phyloP scores from a whole-genome alignment of 768 basidiomycete species.

The Tricholoma flavovirens region DNA sequence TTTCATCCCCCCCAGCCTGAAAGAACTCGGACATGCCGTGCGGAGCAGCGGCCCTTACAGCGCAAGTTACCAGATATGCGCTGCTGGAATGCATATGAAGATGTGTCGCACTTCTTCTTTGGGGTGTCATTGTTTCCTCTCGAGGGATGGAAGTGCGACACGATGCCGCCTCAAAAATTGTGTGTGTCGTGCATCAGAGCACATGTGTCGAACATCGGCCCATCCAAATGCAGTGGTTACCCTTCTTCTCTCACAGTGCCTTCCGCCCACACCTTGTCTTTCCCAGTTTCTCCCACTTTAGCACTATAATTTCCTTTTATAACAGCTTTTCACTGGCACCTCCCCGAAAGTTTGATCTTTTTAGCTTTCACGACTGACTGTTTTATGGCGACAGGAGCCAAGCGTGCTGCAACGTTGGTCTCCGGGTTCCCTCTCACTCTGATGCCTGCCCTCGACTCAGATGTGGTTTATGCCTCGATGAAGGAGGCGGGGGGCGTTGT shows the following conservation, averaged over 20 bases:
- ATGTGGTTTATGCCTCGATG: constrained; percentile 21
- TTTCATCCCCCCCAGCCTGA: too few relatives aligned
- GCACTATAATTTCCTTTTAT: background rate
- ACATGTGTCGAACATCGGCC: too few relatives aligned
- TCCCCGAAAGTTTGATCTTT: background rate
- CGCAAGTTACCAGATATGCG: too few relatives aligned
- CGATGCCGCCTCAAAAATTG: too few relatives aligned
- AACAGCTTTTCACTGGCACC: background rate
- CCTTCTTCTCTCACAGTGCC: constrained; percentile 16
- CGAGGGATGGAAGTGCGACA: too few relatives aligned
- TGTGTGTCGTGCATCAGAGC: too few relatives aligned
- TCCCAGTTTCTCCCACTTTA: constrained; percentile 6
- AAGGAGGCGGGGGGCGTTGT: constrained; percentile 14
- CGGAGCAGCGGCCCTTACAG: too few relatives aligned
- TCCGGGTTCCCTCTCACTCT: background rate
- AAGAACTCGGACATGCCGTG: too few relatives aligned
- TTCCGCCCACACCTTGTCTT: constrained; percentile 9
- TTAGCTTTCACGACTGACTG: background rate
- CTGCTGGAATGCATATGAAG: too few relatives aligned
- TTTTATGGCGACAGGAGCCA: background rate
- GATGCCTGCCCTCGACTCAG: constrained; percentile 18
- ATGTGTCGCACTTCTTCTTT: too few relatives aligned
- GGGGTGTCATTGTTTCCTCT: too few relatives aligned
- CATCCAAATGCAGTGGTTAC: too few relatives aligned
- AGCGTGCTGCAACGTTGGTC: background rate